Evolutionary conservation across 306 rosid genomes (phyloP).

Genomic region (Rosa multiflora): DNA sequence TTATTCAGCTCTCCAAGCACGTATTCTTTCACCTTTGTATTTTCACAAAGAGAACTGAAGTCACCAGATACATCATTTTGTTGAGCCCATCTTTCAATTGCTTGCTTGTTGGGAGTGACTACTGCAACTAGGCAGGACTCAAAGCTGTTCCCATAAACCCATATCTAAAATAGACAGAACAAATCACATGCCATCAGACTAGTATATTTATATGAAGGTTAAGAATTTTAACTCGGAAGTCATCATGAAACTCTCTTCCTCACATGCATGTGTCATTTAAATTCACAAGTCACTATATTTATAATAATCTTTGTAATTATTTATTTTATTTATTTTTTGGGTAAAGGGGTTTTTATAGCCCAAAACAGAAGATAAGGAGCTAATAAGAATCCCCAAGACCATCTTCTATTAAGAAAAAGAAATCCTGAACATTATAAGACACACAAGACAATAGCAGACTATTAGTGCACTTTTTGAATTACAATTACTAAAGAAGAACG

Average conservation of each 20-base stretch:
- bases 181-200: constrained; percentile 11
- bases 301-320: neutral
- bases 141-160: constrained; percentile 95
- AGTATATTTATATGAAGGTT: constrained; percentile 6
- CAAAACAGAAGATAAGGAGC: neutral
- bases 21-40: constrained; percentile 62
- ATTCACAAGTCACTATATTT: neutral
- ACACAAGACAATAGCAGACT: neutral
- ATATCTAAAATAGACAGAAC: constrained; percentile 54
- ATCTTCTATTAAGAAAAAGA: neutral
- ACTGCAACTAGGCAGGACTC: constrained; percentile 91
- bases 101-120: constrained; percentile 61
- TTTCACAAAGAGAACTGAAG: constrained; percentile 65
- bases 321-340: neutral
- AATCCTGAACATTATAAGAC: neutral
- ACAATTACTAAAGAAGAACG: neutral
- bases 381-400: neutral
- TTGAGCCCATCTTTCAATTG: constrained; percentile 76
- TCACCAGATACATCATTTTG: constrained; percentile 71
- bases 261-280: neutral
- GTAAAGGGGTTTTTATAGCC: neutral
- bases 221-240: neutral
- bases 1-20: constrained; percentile 66
- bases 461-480: neutral
- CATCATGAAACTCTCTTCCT: constrained; percentile 12